Evolutionary conservation across 306 rosid genomes (phyloP), one percentile per base, ranked within the genome.

Genomic region (Pterocarpus macrocarpus): DNA sequence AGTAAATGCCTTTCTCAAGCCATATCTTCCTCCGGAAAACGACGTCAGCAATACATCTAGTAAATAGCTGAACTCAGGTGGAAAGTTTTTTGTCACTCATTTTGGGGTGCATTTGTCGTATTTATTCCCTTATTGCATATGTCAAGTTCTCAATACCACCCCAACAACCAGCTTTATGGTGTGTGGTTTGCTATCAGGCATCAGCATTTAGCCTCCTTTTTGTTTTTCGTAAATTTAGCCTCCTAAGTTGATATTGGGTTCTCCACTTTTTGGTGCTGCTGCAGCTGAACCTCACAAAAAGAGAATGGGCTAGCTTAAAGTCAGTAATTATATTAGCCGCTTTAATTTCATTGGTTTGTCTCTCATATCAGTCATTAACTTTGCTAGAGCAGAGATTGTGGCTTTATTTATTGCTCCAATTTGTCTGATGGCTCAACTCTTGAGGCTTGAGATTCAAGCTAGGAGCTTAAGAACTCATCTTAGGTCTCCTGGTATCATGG

Each of bases 331-430:
- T 92, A 82, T 83, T 97, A 66, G 81, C 93, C 15, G 73, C 91
- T 77, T 95, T 22, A 22, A 22, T 22, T 22, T 93, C 80, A 90
- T 87, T 30, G 97, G 98, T 57, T 79, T 93, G 78, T 93, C 94
- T 80, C 92, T 95, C 84, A 91, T 92, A 96, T 95, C 98, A 2
- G 91, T 95, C 82, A 83, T 95, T 62, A 95, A 95, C 90, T 95
- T 93, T 17, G 95, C 99, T 36, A 87, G 97, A 53, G 99, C 98
- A 34, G 97, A 95, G 81, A 87, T 95, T 44, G 98, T 96, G 66
- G 98, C 94, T 6, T 88, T 95, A 79, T 73, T 95, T 33, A 68
- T 95, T 12, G 94, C 91, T 49, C 97, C 97, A 2, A 85, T 88
- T 87, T 95, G 98, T 79, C 83, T 95, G 79, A 76, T 95, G 89